Base-by-base conservation (phyloP, 805 yeast species). In the Pichia heedii region DNA sequence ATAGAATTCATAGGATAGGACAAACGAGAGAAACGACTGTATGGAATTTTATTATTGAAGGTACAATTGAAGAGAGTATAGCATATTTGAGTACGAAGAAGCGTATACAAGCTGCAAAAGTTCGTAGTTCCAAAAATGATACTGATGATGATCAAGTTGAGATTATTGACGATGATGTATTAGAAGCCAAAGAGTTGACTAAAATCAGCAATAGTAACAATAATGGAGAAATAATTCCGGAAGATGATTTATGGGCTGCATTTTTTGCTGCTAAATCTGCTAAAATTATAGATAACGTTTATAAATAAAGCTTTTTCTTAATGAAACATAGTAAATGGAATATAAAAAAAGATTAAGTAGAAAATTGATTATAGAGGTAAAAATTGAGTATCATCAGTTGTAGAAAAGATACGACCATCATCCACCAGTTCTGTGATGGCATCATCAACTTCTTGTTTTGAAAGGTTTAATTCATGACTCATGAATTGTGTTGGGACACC, bases 1-100 rank as follows among this genome's bases (percentile, higher is more conserved):
- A 94, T 40, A 73, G 98, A 49, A 79, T 93, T 36, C 96, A 90
- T 57, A 68, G 98, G 49, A 89, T 90, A 56, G 98, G 98, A 0
- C 98, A 93, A 61, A 73, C 70, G 3, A 67, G 71, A 36, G 78
- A 76, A 15, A 93, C 98, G 0, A 82, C 80, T 1, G 95, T 90
- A 2, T 93, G 97, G 96, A 81, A 84, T 76, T 88, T 90, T 65
- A 79, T 84, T 21, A 82, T 89, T 44, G 76, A 74, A 44, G 79
- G 81, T 34, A 79, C 95, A 0, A 95, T 93, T 15, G 98, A 93
- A 60, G 96, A 90, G 57, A 81, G 86, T 37, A 84, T 93, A 37
- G 75, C 86, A 29, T 62, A 76, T n/a, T 59, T 83, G 42, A 73
- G 87, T 0, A 77, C 88, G 0, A 70, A 74, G 46, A 78, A 76